A percentile compares a stretch with the other conserved stretches of the same genome.
These are phyloP conservation scores for Neurospora sublineolata DNA, from an alignment of 495 filamentous ascomycete genomes.

Conservation along the genomic window DNA sequence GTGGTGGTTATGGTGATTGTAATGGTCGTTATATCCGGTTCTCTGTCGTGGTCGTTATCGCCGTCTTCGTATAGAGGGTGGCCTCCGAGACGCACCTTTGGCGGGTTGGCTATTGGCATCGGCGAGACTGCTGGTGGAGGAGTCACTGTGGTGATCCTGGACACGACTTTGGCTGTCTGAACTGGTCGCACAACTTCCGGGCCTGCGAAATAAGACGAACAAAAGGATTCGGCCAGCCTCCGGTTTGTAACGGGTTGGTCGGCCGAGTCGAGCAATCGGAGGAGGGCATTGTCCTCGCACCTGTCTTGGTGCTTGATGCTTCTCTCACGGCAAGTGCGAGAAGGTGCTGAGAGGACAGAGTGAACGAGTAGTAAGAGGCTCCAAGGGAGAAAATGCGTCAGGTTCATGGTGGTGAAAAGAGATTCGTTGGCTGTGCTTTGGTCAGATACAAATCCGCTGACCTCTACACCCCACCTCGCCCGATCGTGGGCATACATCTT, in stretches of 20 bases:
- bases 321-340: neutral
- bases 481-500: neutral
- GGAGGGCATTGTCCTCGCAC: neutral
- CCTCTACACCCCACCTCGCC: neutral
- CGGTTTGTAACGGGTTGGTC: neutral
- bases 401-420: neutral
- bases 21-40: neutral
- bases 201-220: neutral
- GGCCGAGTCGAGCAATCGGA: neutral
- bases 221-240: neutral
- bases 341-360: neutral
- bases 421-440: neutral
- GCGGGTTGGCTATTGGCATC: neutral
- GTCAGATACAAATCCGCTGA: neutral
- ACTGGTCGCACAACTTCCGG: neutral
- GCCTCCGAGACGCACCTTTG: neutral
- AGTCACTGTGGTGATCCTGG: neutral
- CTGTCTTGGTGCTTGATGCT: neutral
- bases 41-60: neutral
- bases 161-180: neutral
- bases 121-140: neutral
- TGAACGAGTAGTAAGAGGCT: neutral
- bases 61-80: neutral
- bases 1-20: neutral
- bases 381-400: neutral